phyloP scores from a whole-genome alignment of 2,329 filamentous ascomycete genomes.

The Sphaerulina vaccinii region DNA sequence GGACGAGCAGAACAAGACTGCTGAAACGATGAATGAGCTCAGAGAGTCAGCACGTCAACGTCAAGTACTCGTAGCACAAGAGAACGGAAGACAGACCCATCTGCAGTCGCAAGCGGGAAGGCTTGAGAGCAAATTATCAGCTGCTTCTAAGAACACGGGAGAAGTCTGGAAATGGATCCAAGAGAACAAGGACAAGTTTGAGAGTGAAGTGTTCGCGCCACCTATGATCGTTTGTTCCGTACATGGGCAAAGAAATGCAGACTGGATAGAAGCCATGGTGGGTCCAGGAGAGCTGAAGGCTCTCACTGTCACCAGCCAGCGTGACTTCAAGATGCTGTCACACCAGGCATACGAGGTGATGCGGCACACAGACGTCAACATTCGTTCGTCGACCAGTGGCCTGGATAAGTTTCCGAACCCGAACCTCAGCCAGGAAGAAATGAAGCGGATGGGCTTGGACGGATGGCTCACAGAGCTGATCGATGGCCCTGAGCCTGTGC shows the following conservation, averaged over 20 bases:
- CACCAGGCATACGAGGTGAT: slow-evolving; percentile 62
- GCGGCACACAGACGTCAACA: slow-evolving; percentile 67
- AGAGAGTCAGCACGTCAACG: slow-evolving; percentile 39
- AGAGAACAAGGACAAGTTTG: slow-evolving; percentile 65
- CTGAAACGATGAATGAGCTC: slow-evolving; percentile 35
- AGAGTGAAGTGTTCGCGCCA: slow-evolving; percentile 75
- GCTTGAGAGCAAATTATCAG: slow-evolving; percentile 65
- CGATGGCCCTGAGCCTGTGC: slow-evolving; percentile 74
- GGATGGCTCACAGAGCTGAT: slow-evolving; percentile 78
- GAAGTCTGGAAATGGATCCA: slow-evolving; percentile 81
- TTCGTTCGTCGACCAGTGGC: slow-evolving; percentile 61
- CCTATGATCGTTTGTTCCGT: slow-evolving; percentile 77
- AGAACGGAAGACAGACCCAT: slow-evolving; percentile 52
- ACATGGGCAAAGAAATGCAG: slow-evolving; percentile 66
- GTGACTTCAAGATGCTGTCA: slow-evolving; percentile 73
- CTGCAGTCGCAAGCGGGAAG: slow-evolving; percentile 75
- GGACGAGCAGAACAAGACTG: slow-evolving; percentile 45
- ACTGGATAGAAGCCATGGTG: slow-evolving; percentile 60
- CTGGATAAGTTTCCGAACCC: slow-evolving; percentile 54
- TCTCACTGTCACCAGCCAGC: slow-evolving; percentile 72
- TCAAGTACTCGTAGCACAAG: slow-evolving; percentile 41
- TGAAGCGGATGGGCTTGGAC: slow-evolving; percentile 66
- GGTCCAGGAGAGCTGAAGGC: slow-evolving; percentile 54
- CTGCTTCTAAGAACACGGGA: slow-evolving; percentile 61
- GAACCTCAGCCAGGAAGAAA: slow-evolving; percentile 56